Base-by-base conservation (phyloP, 208 protist species). In the Wallacemonas sp. region DNA sequence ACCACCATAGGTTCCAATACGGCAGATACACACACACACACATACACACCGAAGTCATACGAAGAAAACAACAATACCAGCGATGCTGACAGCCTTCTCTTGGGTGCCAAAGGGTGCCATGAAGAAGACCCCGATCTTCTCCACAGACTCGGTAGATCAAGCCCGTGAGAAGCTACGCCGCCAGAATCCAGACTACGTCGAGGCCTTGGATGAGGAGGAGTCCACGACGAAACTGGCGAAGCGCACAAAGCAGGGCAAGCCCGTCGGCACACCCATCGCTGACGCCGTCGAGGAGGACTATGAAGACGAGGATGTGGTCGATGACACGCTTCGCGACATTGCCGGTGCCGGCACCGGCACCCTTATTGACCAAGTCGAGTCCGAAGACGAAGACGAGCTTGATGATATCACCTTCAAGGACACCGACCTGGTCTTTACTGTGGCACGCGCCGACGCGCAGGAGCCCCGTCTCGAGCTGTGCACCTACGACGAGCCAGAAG, bases 401-500 rank as follows among this genome's bases (percentile, higher is more conserved):
- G 90, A 96, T 42, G 91, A 98, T 56, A 84, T 70, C 9, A 89
- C 79, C 33, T 85, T 97, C 42, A 98, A 98, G 30, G 95, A 97
- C 41, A 93, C 97, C 33, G 92, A 96, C 64, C 75, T 95, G 22
- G 79, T 94, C 36, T 93, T 96, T 46, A 55, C 72, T 24, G 75
- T 84, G 12, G 80, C 82, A 15, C 62, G 67, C 36, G 88, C 89
- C 19, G 91, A 92, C 70, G 17, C 79, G 6, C 42, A 93, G 86
- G 70, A 77, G 44, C 77, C 93, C 44, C 63, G 97, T 55, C 55
- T 98, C 47, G 96, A 98, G 84, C 72, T 98, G 30, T 93, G 97
- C 71, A 87, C 98, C 2, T 99, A 98, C 81, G 97, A 99, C 69
- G 90, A 97, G 66, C 84, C 93, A 6, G 82, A 97, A 62, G 87